phyloP scores from a whole-genome alignment of 1,284 basidiomycete genomes.

The Heterobasidion annosum region DNA sequence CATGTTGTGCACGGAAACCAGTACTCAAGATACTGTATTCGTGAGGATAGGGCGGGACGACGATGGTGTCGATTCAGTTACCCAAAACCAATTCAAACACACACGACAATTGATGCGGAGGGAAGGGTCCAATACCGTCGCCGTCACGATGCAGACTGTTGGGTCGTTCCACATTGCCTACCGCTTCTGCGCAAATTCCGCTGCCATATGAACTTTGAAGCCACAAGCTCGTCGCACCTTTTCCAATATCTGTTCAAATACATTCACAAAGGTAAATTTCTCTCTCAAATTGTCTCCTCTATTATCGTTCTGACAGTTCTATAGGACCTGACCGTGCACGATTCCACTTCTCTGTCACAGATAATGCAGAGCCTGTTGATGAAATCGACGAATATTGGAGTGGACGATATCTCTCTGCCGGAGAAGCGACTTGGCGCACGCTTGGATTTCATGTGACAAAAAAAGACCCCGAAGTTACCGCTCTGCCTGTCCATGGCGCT shows the following conservation, averaged over 20 bases:
- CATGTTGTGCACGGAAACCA: conserved; percentile 11
- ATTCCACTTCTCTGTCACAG: no score
- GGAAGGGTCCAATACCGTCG: conserved; percentile 19
- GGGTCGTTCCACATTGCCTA: conserved; percentile 24
- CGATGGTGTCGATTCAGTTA: conserved; percentile 21
- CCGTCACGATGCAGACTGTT: conserved; percentile 14
- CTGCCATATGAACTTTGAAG: conserved; percentile 30
- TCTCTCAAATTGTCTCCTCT: no score
- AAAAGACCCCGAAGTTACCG: no score
- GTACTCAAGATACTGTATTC: conserved; percentile 8
- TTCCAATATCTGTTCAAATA: conserved; percentile 33
- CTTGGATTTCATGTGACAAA: no score
- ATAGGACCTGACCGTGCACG: no score
- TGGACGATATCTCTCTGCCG: no score
- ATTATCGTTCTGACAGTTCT: no score
- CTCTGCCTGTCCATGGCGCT: no score
- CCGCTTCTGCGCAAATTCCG: conserved; percentile 17
- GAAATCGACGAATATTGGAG: no score
- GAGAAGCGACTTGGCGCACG: no score
- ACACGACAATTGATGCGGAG: conserved; percentile 15
- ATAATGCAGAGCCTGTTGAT: no score
- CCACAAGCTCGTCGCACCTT: conserved; percentile 20
- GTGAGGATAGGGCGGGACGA: neutral
- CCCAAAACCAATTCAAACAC: conserved; percentile 15
- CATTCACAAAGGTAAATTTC: conserved; percentile 31